Conservation (phyloP, 352 stramenopile genomes). For the Phytophthora pisi region DNA sequence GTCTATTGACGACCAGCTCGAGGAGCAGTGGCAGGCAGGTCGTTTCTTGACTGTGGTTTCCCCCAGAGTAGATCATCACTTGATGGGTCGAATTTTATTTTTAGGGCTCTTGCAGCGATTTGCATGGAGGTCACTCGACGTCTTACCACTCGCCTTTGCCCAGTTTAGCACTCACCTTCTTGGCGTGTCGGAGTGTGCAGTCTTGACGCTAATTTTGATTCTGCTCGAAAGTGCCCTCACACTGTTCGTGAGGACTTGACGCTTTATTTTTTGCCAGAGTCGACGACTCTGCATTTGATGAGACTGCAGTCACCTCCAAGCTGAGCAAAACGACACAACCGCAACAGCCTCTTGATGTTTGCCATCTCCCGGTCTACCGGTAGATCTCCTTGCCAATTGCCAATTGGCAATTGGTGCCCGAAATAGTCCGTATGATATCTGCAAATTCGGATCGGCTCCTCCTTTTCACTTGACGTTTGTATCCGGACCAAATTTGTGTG, state of each 20-base stretch:
- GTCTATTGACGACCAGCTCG: slow-evolving; percentile 6
- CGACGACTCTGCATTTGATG: no score
- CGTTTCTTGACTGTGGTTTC: slow-evolving; percentile 32
- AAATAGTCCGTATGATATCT: no score
- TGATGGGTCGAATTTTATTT: slow-evolving; percentile 16
- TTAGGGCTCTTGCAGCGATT: slow-evolving; percentile 7
- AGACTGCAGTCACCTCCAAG: background rate
- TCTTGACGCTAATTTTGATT: background rate
- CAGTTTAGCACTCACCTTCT: background rate
- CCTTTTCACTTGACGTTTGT: background rate
- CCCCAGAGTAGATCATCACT: background rate
- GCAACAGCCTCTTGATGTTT: no score
- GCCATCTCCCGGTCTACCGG: no score
- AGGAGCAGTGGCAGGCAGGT: background rate
- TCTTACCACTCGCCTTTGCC: background rate
- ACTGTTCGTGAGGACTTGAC: background rate
- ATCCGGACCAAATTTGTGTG: background rate
- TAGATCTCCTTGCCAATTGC: no score
- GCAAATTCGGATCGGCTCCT: background rate
- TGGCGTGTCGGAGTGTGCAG: background rate
- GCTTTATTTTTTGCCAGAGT: background rate
- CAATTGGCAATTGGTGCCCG: no score
- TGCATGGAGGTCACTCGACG: background rate
- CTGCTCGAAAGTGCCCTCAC: no score
- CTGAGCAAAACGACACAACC: background rate